Evolutionary conservation across 352 stramenopile genomes (phyloP).

Genomic region (Pythium brassicae): DNA sequence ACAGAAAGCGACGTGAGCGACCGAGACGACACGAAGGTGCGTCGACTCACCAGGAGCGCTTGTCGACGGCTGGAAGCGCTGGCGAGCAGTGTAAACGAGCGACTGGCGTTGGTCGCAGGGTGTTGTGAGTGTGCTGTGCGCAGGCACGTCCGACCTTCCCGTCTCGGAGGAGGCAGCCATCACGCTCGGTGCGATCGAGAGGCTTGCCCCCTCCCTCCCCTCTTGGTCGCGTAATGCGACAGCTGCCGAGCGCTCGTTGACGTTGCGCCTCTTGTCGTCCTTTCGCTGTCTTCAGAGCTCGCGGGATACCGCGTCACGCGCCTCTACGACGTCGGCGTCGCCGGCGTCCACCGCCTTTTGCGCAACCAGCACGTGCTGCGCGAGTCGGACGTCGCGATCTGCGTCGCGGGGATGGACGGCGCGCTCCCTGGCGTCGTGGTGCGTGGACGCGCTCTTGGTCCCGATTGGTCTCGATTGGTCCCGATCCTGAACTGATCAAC

Average conservation of each 20-base stretch:
- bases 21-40: not conserved
- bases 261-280: too few relatives aligned
- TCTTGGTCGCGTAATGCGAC: not conserved
- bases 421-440: constrained; percentile 96
- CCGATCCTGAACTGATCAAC: not conserved
- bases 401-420: constrained; percentile 96
- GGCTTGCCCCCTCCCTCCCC: not conserved
- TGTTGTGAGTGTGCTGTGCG: constrained; percentile 83
- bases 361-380: constrained; percentile 83
- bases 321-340: constrained; percentile 93
- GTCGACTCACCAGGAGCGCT: too few relatives aligned
- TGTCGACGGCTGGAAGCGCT: not conserved
- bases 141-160: constrained; percentile 94
- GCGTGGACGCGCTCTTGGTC: constrained; percentile 19
- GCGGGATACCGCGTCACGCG: constrained; percentile 77
- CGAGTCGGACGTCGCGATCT: constrained; percentile 91
- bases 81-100: not conserved
- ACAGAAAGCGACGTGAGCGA: not conserved
- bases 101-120: constrained; percentile 4
- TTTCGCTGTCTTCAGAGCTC: constrained; percentile 55
- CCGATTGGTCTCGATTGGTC: not conserved
- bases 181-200: constrained; percentile 58
- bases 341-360: constrained; percentile 91
- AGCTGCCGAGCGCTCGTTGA: not conserved
- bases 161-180: constrained; percentile 96